Evolutionary conservation across 1,284 basidiomycete genomes (phyloP).

Genomic region (Cystobasidium pallidum): DNA sequence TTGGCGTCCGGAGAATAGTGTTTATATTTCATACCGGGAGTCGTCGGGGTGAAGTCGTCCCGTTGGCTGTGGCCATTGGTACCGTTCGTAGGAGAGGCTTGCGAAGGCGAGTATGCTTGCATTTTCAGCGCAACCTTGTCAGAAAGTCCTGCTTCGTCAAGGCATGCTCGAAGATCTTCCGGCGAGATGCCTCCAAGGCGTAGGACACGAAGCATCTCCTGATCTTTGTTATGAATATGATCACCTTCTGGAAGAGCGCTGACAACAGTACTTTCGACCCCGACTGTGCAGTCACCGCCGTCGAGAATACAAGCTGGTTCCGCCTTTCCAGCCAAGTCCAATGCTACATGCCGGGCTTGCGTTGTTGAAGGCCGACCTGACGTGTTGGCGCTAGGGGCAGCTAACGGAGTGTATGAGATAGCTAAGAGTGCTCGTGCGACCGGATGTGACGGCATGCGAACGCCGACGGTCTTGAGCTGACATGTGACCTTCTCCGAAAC

Average conservation of each 20-base stretch:
- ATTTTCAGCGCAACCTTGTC: slow-evolving; percentile 18
- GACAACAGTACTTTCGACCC: slow-evolving; percentile 93
- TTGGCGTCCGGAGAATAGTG: slow-evolving; percentile 95
- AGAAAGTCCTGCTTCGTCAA: slow-evolving; percentile 58
- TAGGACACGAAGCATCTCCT: slow-evolving; percentile 70
- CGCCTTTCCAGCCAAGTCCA: slow-evolving; percentile 69
- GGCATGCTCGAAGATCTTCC: slow-evolving; percentile 74
- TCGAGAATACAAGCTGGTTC: slow-evolving; percentile 79
- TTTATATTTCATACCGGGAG: slow-evolving; percentile 99
- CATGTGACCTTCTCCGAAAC: slow-evolving; percentile 63
- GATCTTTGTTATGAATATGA: slow-evolving; percentile 58
- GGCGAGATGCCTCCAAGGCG: slow-evolving; percentile 91
- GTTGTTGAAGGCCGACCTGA: slow-evolving; percentile 95
- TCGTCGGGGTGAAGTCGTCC: slow-evolving; percentile 70
- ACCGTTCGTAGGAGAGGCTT: slow-evolving; percentile 57
- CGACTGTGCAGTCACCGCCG: slow-evolving; percentile 87
- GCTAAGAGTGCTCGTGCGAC: slow-evolving; percentile 89
- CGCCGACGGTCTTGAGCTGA: slow-evolving; percentile 77
- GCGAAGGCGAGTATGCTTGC: slow-evolving; percentile 1
- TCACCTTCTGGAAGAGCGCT: slow-evolving; percentile 59
- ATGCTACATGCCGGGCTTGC: slow-evolving; percentile 79
- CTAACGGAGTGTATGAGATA: slow-evolving; percentile 72
- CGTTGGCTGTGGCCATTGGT: slow-evolving; percentile 64
- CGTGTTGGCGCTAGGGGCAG: slow-evolving; percentile 93
- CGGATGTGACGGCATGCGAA: slow-evolving; percentile 92